phyloP scores from a whole-genome alignment of 225 moss, liverwort and hornwort genomes.

The Pseudisothecium myosuroides region DNA sequence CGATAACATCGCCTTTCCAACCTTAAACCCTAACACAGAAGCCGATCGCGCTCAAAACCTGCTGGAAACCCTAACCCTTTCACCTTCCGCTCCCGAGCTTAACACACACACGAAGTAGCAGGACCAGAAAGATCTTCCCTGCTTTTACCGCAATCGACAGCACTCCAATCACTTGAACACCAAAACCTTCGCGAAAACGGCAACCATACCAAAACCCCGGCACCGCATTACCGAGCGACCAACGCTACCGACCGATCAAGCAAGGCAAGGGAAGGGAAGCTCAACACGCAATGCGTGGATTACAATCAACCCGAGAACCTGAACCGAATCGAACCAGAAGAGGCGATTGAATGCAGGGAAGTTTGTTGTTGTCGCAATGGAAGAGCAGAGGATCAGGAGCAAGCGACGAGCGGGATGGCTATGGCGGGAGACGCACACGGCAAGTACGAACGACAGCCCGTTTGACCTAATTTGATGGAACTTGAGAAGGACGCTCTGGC shows the following conservation, averaged over 20 bases:
- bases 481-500: not conserved
- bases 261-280: not conserved
- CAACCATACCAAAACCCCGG: not conserved
- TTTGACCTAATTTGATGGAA: constrained; percentile 11
- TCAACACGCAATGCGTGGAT: not conserved
- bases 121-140: not conserved
- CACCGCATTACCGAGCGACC: not conserved
- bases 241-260: not conserved
- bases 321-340: not conserved
- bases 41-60: constrained; percentile 14
- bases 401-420: not conserved
- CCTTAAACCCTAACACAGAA: not conserved
- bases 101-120: not conserved
- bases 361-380: not conserved
- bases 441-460: not conserved
- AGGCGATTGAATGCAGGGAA: not conserved
- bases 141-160: not conserved
- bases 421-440: not conserved
- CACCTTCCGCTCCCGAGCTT: not conserved
- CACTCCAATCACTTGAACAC: not conserved
- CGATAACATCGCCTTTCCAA: not conserved
- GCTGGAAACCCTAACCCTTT: constrained; percentile 24
- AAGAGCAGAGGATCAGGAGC: not conserved
- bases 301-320: not conserved
- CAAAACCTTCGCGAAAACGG: not conserved